Conservation (phyloP, 1,284 basidiomycete species). For the Cryptococcus sp. region DNA sequence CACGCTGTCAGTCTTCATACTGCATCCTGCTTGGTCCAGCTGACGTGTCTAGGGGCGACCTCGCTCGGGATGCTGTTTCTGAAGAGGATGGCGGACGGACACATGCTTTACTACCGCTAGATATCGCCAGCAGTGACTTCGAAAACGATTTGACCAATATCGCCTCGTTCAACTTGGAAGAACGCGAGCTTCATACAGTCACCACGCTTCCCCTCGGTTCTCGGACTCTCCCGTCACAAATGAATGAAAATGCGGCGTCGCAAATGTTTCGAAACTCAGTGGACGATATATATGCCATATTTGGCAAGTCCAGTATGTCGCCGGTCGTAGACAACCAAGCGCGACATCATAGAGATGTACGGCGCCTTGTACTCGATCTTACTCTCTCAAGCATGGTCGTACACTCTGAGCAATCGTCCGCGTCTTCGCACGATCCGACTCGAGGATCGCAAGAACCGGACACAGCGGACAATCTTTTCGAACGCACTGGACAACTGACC, state of each 20-base stretch:
- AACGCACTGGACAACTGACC: conserved; percentile 23
- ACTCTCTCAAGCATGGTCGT: conserved; percentile 15
- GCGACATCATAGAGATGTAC: conserved; percentile 2
- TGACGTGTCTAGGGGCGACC: conserved; percentile 19
- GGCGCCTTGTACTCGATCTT: conserved; percentile 19
- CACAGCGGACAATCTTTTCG: conserved; percentile 28
- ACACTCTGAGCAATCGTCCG: conserved; percentile 7
- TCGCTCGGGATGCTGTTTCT: conserved; percentile 20
- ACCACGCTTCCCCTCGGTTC: too few species aligned
- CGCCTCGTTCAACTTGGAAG: neutral
- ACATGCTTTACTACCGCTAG: neutral
- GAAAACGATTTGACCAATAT: neutral
- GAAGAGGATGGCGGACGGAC: neutral
- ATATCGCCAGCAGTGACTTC: neutral
- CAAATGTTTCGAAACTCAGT: too few species aligned
- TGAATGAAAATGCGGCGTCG: too few species aligned
- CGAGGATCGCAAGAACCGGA: neutral
- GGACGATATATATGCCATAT: too few species aligned
- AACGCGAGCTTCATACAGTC: too few species aligned
- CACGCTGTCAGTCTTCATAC: conserved; percentile 24
- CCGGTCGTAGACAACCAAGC: neutral
- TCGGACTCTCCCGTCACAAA: too few species aligned
- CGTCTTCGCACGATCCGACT: too few species aligned
- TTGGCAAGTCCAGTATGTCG: too few species aligned
- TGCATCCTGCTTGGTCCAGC: neutral